Evolutionary conservation across 108 stramenopile species (phyloP).

Genomic region (Nitzschia palea): DNA sequence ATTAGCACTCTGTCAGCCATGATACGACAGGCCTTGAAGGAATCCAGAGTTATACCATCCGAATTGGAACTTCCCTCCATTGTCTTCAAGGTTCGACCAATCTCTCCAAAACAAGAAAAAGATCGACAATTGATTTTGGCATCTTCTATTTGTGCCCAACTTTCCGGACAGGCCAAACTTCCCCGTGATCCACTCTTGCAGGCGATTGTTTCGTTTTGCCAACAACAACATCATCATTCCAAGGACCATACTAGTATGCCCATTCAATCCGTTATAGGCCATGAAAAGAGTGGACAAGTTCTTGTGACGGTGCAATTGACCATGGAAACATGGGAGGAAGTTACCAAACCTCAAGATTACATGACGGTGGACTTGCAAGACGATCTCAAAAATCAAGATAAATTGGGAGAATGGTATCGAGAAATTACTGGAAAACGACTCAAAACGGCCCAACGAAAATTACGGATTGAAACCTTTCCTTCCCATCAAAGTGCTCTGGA

Average conservation of each 20-base stretch:
- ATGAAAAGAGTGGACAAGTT: conserved; percentile 29
- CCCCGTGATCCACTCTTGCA: conserved; percentile 33
- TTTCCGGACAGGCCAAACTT: conserved; percentile 53
- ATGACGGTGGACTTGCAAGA: background rate
- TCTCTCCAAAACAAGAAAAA: conserved; percentile 17
- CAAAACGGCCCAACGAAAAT: conserved; percentile 28
- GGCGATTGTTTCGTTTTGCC: conserved; percentile 34
- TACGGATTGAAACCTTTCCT: conserved; percentile 64
- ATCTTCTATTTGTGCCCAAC: conserved; percentile 61
- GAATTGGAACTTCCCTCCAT: background rate
- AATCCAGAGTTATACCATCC: background rate
- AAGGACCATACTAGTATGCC: background rate
- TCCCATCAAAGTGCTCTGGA: conserved; percentile 62
- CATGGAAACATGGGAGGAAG: background rate
- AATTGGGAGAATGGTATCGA: conserved; percentile 40
- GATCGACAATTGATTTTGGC: conserved; percentile 5
- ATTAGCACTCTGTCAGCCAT: background rate
- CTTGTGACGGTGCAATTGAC: conserved; percentile 11
- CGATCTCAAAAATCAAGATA: conserved; percentile 26
- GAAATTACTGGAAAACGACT: conserved; percentile 9
- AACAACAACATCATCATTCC: background rate
- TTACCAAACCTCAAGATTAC: background rate
- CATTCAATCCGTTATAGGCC: conserved; percentile 5
- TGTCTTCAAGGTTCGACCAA: conserved; percentile 37
- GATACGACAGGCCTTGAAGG: background rate